phyloP scores from a whole-genome alignment of 805 yeast genomes.

The Jamesozyma spencerorum region DNA sequence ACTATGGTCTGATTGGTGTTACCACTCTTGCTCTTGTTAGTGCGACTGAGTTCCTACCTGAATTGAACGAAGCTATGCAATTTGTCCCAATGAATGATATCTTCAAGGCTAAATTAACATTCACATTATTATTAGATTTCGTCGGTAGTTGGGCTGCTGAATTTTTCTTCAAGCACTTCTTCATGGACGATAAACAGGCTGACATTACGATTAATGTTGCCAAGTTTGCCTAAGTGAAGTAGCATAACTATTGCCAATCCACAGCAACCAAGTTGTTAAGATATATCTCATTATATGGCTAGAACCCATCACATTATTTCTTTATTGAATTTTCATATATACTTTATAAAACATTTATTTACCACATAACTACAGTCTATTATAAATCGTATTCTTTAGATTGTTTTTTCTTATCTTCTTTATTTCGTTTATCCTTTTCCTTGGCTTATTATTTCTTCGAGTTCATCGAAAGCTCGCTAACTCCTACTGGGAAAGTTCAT shows the following conservation, averaged over 20 bases:
- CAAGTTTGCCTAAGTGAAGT: conserved; percentile 3
- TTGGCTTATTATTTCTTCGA: too few relatives aligned
- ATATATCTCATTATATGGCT: too few relatives aligned
- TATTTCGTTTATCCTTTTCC: too few relatives aligned
- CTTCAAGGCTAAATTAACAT: conserved; percentile 73
- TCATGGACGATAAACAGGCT: conserved; percentile 85
- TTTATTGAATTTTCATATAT: too few relatives aligned
- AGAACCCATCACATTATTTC: background rate
- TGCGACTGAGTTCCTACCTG: conserved; percentile 90
- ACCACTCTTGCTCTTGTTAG: conserved; percentile 82
- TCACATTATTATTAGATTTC: conserved; percentile 65
- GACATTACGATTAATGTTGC: conserved; percentile 56
- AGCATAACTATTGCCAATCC: background rate
- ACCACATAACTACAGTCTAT: too few relatives aligned
- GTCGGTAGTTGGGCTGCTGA: conserved; percentile 72
- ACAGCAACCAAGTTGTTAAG: too few relatives aligned
- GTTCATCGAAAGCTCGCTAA: too few relatives aligned
- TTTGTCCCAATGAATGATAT: conserved; percentile 73
- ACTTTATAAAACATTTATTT: too few relatives aligned
- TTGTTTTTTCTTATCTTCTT: background rate
- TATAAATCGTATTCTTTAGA: too few relatives aligned
- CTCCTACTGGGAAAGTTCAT: too few relatives aligned
- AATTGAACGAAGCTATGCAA: conserved; percentile 82
- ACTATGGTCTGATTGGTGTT: conserved; percentile 87
- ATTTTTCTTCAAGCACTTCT: conserved; percentile 67